Percentiles rank a stretch among this genome's conserved stretches.
These are phyloP conservation scores for Coemansia interrupta DNA, from an alignment of 192 early-diverging fungal genomes.

Conservation along the genomic window DNA sequence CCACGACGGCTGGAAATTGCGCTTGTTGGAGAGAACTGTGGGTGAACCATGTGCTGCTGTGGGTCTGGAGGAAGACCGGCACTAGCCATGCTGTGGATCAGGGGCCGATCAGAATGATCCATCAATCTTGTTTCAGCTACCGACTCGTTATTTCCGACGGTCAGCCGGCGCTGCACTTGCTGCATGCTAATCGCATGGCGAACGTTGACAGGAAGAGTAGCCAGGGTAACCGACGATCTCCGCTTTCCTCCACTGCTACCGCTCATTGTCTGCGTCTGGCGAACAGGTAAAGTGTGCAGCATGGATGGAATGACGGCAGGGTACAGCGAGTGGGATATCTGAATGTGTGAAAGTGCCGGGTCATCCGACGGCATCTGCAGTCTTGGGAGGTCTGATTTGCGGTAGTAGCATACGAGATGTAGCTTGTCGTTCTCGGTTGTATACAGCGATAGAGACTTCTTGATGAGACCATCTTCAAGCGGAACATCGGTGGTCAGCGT, in stretches of 20 bases:
- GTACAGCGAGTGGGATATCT: constrained; percentile 69
- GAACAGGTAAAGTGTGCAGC: constrained; percentile 9
- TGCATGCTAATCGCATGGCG: background rate
- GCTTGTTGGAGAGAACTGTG: too few species aligned
- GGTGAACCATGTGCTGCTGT: too few species aligned
- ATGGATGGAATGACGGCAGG: constrained; percentile 60
- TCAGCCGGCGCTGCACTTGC: constrained; percentile 1
- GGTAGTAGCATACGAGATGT: constrained; percentile 83
- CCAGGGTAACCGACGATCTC: constrained; percentile 3
- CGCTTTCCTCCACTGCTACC: background rate
- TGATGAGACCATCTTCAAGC: constrained; percentile 70
- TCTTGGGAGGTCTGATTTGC: constrained; percentile 63
- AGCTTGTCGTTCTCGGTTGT: constrained; percentile 73
- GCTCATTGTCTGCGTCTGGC: background rate
- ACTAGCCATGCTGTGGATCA: too few species aligned
- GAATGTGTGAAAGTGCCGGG: constrained; percentile 58
- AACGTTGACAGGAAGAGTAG: background rate
- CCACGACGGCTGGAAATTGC: too few species aligned
- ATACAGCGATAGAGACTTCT: constrained; percentile 78
- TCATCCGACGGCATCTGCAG: constrained; percentile 63
- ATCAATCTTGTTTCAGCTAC: too few species aligned
- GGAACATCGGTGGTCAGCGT: constrained; percentile 16
- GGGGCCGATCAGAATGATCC: too few species aligned
- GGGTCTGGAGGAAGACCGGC: too few species aligned
- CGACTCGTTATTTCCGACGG: background rate